Evolutionary conservation across 345 rosid species (phyloP).

Genomic region (Eucalyptus pauciflora): DNA sequence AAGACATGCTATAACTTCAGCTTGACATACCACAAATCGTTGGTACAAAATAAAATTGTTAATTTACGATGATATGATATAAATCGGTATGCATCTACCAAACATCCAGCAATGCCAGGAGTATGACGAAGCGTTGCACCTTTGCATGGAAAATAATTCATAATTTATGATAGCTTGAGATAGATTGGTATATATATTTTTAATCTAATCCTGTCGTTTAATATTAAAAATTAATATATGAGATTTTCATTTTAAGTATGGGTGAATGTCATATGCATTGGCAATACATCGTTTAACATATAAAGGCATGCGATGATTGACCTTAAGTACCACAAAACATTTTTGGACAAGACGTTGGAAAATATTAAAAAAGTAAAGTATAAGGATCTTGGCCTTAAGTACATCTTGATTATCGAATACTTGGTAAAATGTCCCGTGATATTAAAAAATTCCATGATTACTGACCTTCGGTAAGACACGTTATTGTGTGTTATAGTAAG

Average conservation of each 20-base stretch:
- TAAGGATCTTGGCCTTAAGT: background rate
- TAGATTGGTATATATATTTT: background rate
- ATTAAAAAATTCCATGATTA: background rate
- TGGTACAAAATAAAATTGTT: background rate
- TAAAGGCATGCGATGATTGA: background rate
- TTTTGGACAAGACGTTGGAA: background rate
- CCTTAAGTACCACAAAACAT: background rate
- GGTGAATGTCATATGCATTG: background rate
- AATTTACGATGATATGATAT: background rate
- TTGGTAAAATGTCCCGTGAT: background rate
- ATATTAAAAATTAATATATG: background rate
- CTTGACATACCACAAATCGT: background rate
- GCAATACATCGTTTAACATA: background rate
- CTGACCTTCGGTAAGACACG: fast-evolving
- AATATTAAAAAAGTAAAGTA: background rate
- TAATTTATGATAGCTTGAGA: background rate
- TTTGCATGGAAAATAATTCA: background rate
- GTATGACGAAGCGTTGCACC: fast-evolving
- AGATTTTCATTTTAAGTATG: background rate
- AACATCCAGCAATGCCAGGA: background rate
- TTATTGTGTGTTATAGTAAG: background rate
- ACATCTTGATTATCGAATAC: fast-evolving
- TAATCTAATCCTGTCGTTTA: background rate
- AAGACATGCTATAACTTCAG: background rate
- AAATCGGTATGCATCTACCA: background rate